Conservation (phyloP, 164 flowering plant genomes). For the Vitis rotundifolia region DNA sequence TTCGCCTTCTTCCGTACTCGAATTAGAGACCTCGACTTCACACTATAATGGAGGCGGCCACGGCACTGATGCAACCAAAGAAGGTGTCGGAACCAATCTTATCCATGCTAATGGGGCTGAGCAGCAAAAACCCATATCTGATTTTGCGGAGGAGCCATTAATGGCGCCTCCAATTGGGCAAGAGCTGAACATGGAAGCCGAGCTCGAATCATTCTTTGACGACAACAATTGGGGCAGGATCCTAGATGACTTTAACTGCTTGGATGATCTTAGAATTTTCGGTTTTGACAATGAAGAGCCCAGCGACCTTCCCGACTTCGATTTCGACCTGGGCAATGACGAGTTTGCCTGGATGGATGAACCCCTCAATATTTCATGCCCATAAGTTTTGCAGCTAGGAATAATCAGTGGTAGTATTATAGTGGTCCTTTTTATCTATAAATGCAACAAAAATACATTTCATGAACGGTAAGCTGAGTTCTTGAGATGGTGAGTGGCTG, state of each 20-base stretch:
- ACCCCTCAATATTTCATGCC: slow-evolving; percentile 55
- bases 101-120: slow-evolving; percentile 11
- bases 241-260: slow-evolving; percentile 30
- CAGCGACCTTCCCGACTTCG: slow-evolving; percentile 46
- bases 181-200: slow-evolving; percentile 43
- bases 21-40: slow-evolving; percentile 37
- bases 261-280: slow-evolving; percentile 41
- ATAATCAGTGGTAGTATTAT: slow-evolving; percentile 11
- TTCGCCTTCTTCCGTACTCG: slow-evolving; percentile 57
- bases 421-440: neutral
- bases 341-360: slow-evolving; percentile 57
- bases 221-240: slow-evolving; percentile 32
- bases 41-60: too few relatives aligned
- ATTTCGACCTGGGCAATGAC: slow-evolving; percentile 35
- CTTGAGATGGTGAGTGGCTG: slow-evolving; percentile 26
- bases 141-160: slow-evolving; percentile 27
- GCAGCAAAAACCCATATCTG: slow-evolving; percentile 18
- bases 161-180: slow-evolving; percentile 18
- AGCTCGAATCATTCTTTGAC: slow-evolving; percentile 36
- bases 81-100: neutral
- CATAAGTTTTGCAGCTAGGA: slow-evolving; percentile 65
- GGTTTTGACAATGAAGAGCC: slow-evolving; percentile 39
- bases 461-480: slow-evolving; percentile 20
- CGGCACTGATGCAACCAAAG: neutral
- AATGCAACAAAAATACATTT: slow-evolving; percentile 4